Evolutionary conservation across 805 yeast genomes (phyloP), one percentile per base, ranked within the genome.

Genomic region (Wickerhamomyces rabaulensis): DNA sequence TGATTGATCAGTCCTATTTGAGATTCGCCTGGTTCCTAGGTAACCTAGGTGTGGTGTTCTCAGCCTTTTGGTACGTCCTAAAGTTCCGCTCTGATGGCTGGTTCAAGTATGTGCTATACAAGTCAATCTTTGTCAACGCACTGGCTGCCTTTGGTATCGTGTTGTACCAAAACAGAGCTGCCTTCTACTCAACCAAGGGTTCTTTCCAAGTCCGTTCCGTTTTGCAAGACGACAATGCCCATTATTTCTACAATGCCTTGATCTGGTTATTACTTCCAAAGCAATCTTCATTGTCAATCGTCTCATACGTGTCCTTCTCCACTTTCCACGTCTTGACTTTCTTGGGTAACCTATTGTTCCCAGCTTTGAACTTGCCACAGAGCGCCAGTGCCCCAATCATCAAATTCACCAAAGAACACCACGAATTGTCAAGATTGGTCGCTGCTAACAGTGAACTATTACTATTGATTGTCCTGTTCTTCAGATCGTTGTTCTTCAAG

Each of bases 21-120:
- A 91, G 87, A 65, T 85, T 86, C 55, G 81, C 79, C 6, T 90
- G 96, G 96, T 87, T 87, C 63, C 57, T 62, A 12, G 84, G 85
- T 40, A 86, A 82, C 54, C 63, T 68, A n/a, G 52, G 68, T 41
- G 79, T 79, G 5, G 62, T 80, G 19, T 23, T 65, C 10, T 70
- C 70, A 42, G 63, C 69, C n/a, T 38, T 66, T 9, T 51, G 70
- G 42, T 80, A 72, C 52, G 53, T 67, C 25, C 55, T 68, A 21
- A 62, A 72, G 6, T 62, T 65, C 41, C 43, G 69, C 38, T 55
- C 64, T 43, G 51, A 56, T 40, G 43, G 68, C 31, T 44, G 60
- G n/a, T 60, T 73, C 52, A 71, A 73, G 41, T 45, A 55, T 12
- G 52, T 69, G 45, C 74, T 83, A 69, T 87, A 87, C 69, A 73